phyloP scores from a whole-genome alignment of 495 filamentous ascomycete species.

The Podospora pseudocomata region DNA sequence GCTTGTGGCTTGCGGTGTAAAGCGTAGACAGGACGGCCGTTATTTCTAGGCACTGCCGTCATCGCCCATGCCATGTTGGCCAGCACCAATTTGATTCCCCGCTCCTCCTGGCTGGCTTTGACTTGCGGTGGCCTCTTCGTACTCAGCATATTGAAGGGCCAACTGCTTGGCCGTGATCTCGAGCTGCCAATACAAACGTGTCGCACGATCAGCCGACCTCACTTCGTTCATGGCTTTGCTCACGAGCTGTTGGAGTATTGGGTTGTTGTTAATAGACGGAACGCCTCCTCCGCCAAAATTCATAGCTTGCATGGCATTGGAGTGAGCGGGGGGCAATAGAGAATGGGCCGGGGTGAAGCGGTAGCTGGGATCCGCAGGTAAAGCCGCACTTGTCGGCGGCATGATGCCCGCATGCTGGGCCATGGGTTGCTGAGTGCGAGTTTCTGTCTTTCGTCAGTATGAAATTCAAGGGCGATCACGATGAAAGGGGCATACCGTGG shows the following conservation, averaged over 20 bases:
- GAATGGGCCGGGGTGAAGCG: conserved; percentile 24
- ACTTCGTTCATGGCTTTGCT: conserved; percentile 41
- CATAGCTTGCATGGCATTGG: conserved; percentile 15
- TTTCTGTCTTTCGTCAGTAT: conserved; percentile 18
- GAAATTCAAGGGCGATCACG: not conserved
- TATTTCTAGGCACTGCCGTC: conserved; percentile 24
- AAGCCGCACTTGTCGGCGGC: conserved; percentile 15
- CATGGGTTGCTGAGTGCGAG: conserved; percentile 27
- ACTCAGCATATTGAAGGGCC: conserved; percentile 41
- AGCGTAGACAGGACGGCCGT: not conserved
- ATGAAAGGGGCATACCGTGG: conserved; percentile 38
- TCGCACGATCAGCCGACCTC: conserved; percentile 39
- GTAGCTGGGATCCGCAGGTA: conserved; percentile 28
- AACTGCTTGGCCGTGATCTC: conserved; percentile 42
- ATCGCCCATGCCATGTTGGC: conserved; percentile 31
- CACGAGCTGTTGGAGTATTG: conserved; percentile 37
- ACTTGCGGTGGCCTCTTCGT: conserved; percentile 35
- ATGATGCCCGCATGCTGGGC: conserved; percentile 24
- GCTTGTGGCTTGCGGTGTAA: not conserved
- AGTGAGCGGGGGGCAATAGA: conserved; percentile 11
- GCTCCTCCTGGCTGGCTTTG: conserved; percentile 18
- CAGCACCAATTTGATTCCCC: conserved; percentile 6
- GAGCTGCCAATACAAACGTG: conserved; percentile 40
- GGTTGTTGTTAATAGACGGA: conserved; percentile 31
- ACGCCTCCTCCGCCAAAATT: conserved; percentile 18